Conservation (phyloP, 129 eudicot species). For the Pulicaria dysenterica region DNA sequence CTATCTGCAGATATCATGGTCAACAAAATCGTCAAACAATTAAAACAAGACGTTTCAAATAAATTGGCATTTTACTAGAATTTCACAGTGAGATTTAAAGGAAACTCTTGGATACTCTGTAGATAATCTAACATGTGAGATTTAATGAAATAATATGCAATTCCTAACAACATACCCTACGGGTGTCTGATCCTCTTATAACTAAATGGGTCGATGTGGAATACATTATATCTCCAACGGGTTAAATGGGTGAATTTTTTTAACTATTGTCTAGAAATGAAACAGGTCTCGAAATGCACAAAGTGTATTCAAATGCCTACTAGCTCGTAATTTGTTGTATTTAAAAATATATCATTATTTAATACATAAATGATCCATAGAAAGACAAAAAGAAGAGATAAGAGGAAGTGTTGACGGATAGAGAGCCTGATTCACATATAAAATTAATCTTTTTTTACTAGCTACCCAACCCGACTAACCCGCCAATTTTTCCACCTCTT, state of each 20-base stretch:
- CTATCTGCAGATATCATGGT: conserved; percentile 33
- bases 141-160: background rate
- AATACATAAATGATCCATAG: background rate
- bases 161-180: background rate
- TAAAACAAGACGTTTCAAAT: background rate
- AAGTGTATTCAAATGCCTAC: background rate
- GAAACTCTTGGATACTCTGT: background rate
- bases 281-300: background rate
- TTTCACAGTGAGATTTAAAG: background rate
- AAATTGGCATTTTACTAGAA: background rate
- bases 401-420: background rate
- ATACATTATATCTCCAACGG: background rate
- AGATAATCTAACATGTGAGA: background rate
- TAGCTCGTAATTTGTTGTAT: background rate
- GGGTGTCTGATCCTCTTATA: background rate
- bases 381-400: background rate
- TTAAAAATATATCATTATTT: background rate
- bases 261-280: background rate
- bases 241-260: background rate
- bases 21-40: background rate
- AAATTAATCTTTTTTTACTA: too few species aligned
- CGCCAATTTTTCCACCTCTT: too few species aligned
- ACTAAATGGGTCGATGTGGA: background rate
- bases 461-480: too few species aligned
- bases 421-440: too few species aligned